Percentiles rank a stretch among this genome's conserved stretches.
Conservation (phyloP, 345 rosid genomes). For the Mercurialis annua region DNA sequence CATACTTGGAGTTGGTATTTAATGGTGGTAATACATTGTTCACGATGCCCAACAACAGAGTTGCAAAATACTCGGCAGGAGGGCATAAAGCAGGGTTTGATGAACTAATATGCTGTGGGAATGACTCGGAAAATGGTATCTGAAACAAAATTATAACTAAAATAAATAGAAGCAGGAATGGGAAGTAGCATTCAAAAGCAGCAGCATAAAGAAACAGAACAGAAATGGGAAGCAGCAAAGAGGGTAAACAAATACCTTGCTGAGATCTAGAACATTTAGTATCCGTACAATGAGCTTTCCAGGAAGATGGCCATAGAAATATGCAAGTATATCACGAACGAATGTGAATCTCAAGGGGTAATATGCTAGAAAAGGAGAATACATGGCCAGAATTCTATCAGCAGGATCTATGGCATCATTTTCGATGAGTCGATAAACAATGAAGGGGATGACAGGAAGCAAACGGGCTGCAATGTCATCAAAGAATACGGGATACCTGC, state of each 20-base stretch:
- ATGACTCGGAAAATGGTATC: conserved; percentile 95
- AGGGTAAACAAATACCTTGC: conserved; percentile 53
- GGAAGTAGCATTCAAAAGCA: conserved; percentile 5
- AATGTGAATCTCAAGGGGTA: conserved; percentile 89
- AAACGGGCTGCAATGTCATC: conserved; percentile 90
- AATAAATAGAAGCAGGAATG: neutral
- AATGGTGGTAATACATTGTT: conserved; percentile 92
- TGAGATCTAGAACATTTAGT: conserved; percentile 75
- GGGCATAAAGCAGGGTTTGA: conserved; percentile 69
- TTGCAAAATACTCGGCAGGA: conserved; percentile 87
- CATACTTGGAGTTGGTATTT: conserved; percentile 62
- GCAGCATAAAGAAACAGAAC: neutral
- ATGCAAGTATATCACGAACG: conserved; percentile 96
- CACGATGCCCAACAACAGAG: conserved; percentile 79
- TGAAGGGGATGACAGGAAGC: conserved; percentile 89
- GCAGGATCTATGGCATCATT: conserved; percentile 80
- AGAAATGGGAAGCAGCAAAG: neutral
- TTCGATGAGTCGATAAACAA: conserved; percentile 90
- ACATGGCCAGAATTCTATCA: conserved; percentile 57
- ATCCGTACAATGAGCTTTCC: conserved; percentile 69
- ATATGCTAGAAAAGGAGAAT: conserved; percentile 63
- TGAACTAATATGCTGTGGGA: conserved; percentile 74
- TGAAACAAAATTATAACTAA: conserved; percentile 32
- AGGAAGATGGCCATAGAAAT: conserved; percentile 90
- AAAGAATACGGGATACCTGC: conserved; percentile 92